Conservation (phyloP, 805 yeast genomes). For the Hanseniaspora jakobsenii region DNA sequence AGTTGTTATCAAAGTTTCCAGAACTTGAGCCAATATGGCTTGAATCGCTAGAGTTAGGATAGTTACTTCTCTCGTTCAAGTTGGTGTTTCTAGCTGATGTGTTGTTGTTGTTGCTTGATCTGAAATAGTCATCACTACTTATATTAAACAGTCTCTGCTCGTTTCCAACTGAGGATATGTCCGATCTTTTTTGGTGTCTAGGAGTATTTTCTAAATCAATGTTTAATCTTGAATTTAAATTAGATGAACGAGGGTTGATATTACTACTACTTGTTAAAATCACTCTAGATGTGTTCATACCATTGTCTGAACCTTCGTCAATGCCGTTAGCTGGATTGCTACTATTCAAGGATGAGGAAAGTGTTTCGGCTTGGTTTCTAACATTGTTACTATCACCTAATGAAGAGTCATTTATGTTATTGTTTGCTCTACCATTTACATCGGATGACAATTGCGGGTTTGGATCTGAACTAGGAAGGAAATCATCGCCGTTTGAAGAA, state of each 20-base stretch:
- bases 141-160: constrained; percentile 12
- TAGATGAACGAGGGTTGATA: constrained; percentile 3
- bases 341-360: constrained; percentile 1
- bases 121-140: constrained; percentile 13
- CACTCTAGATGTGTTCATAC: background rate
- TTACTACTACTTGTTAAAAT: constrained; percentile 4
- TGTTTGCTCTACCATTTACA: background rate
- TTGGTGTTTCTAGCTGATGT: constrained; percentile 8
- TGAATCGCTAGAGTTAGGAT: constrained; percentile 19
- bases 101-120: no score
- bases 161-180: constrained; percentile 1
- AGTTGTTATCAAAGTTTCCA: constrained; percentile 9
- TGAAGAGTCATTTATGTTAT: constrained; percentile 21
- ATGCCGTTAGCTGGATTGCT: background rate
- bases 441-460: constrained; percentile 4
- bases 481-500: constrained; percentile 29
- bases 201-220: constrained; percentile 11
- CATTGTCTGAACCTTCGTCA: background rate
- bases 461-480: constrained; percentile 28
- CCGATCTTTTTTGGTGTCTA: constrained; percentile 14
- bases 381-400: constrained; percentile 20
- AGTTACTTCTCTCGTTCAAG: constrained; percentile 17
- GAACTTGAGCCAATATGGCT: background rate
- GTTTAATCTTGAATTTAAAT: constrained; percentile 4
- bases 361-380: constrained; percentile 1